Evolutionary conservation across 352 stramenopile genomes (phyloP), one percentile per base, ranked within the genome.

Genomic region (Thraustochytrium sp.): DNA sequence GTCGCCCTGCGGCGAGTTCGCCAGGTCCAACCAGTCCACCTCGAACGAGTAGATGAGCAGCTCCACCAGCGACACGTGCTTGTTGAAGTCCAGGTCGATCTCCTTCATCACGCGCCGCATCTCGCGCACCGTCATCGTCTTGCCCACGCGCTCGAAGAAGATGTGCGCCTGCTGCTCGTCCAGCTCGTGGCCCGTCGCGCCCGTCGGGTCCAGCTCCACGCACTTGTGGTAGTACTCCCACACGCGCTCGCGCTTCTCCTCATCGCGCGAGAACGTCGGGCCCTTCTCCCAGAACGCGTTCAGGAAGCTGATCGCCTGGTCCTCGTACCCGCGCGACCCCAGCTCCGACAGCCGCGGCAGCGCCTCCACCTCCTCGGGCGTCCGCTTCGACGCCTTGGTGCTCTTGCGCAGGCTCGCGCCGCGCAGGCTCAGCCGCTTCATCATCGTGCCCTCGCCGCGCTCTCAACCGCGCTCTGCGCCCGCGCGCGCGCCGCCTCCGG

Each of bases 11-110:
- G 76, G 48, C 44, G 80, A 51, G 38, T 85, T 85, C 29, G 88
- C 86, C 31, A 88, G 83, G 26, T 75, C 62, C 29, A 59, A 4
- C 82, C 82, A 87, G 76, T 88, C 85, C 3, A 87, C 31, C 23
- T 56, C 42, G 63, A 86, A 88, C 13, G 87, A 31, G 75, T 78
- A 87, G 36, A 88, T 85, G 37, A 88, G 68, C 44, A 88, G 85
- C 55, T 88, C 86, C 3, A 48, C 40, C 13, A 88, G 59, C 21
- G 80, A 87, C 36, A 88, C 82, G 29, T 64, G 68, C 36, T 87
- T 84, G 63, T 88, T 88, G 62, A 88, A 88, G 55, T 88, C 86
- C 3, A 88, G 53, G 83, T 88, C 86, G 46, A 88, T 87, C 18
- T 86, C 44, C 42, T 31, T 85, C 85, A 88, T 76, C 23, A 72